Conservation (phyloP, 345 rosid genomes). For the Euphorbia lathyris region DNA sequence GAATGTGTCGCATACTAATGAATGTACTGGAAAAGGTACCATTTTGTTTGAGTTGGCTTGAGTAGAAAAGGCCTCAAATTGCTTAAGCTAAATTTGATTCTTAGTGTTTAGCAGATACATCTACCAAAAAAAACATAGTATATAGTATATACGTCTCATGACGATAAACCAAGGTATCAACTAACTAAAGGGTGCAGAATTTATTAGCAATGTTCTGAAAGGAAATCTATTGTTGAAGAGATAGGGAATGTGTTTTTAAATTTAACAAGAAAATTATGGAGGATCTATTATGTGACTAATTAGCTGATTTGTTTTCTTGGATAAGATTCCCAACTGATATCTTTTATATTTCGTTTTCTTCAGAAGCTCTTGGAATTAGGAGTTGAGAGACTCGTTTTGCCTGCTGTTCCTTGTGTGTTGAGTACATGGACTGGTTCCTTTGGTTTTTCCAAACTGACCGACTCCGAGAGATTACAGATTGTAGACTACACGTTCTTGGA, state of each 20-base stretch:
- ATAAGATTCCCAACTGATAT: background rate
- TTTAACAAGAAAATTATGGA: no score
- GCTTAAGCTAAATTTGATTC: no score
- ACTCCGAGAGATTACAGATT: constrained; percentile 46
- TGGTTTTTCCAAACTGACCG: constrained; percentile 61
- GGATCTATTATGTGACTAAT: no score
- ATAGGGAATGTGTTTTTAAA: background rate
- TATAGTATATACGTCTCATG: no score
- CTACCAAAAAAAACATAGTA: no score
- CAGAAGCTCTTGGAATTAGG: constrained; percentile 65
- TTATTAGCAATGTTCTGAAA: background rate
- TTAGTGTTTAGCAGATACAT: no score
- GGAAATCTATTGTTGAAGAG: background rate
- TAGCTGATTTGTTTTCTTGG: background rate
- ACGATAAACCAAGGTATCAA: background rate
- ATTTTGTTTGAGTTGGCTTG: no score
- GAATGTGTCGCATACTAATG: no score
- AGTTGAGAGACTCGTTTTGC: constrained; percentile 70
- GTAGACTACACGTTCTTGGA: constrained; percentile 56
- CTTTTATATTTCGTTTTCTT: constrained; percentile 11
- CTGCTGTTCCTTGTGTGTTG: constrained; percentile 64
- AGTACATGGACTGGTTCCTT: constrained; percentile 70
- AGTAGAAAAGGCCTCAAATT: no score
- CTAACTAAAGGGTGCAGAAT: background rate
- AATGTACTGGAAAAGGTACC: no score